A percentile compares a stretch with the other conserved stretches of the same genome.
phyloP scores from a whole-genome alignment of 2,329 filamentous ascomycete genomes.

The Cercospora sp. region DNA sequence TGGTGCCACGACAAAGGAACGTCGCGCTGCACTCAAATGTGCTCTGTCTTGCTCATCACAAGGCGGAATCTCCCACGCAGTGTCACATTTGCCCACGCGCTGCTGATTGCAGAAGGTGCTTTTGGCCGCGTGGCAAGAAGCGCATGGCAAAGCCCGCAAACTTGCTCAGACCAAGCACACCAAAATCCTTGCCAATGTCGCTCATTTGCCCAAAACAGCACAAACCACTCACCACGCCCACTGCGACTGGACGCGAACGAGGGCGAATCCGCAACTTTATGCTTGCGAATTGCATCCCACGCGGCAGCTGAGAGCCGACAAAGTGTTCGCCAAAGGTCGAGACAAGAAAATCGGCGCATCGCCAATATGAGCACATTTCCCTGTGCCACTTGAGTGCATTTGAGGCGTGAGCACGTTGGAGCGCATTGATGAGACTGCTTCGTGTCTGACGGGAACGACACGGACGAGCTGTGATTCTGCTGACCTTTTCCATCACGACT shows the following conservation, averaged over 20 bases:
- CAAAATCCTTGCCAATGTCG: neutral
- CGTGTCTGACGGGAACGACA: neutral
- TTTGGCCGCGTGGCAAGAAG: neutral
- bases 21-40: constrained; percentile 13
- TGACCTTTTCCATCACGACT: neutral
- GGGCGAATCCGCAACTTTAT: constrained; percentile 5
- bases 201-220: constrained; percentile 5
- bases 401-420: constrained; percentile 10
- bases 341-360: neutral
- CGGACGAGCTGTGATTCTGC: neutral
- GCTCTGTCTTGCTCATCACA: constrained; percentile 12
- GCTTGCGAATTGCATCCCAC: neutral
- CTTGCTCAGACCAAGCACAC: constrained; percentile 14
- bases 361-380: constrained; percentile 5
- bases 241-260: constrained; percentile 1
- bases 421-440: neutral
- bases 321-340: neutral
- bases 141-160: constrained; percentile 11
- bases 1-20: neutral
- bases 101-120: neutral
- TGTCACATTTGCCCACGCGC: neutral
- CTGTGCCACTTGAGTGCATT: constrained; percentile 10
- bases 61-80: neutral
- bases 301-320: neutral
- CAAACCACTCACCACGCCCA: neutral